Evolutionary conservation across 202 grass and related monocot species (phyloP).

Genomic region (Dendrocalamus latiflorus): DNA sequence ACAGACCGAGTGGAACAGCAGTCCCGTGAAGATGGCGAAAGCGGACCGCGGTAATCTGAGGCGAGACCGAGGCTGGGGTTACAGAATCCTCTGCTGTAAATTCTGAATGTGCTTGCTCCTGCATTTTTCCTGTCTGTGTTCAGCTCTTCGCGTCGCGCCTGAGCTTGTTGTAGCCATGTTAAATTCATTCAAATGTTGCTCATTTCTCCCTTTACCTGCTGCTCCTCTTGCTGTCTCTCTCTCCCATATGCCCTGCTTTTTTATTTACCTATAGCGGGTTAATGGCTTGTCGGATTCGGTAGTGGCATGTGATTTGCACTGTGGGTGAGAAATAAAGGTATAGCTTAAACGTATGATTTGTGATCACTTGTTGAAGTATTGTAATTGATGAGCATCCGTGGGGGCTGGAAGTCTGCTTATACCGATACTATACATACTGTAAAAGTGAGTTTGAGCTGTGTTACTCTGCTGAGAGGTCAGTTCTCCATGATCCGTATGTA

Average conservation of each 20-base stretch:
- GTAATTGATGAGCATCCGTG: neutral
- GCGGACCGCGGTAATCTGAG: slow-evolving; percentile 51
- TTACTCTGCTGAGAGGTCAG: neutral
- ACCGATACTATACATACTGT: neutral
- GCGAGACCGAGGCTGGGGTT: slow-evolving; percentile 54
- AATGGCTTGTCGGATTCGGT: slow-evolving; percentile 43
- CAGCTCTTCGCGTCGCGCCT: slow-evolving; percentile 8
- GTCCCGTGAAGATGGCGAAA: slow-evolving; percentile 86
- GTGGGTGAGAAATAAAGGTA: slow-evolving; percentile 42
- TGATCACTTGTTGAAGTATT: neutral
- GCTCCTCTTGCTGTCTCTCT: neutral
- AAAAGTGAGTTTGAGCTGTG: neutral
- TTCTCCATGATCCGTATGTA: neutral
- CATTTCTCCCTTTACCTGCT: neutral
- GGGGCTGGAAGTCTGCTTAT: neutral
- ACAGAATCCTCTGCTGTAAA: slow-evolving; percentile 76
- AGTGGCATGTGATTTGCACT: slow-evolving; percentile 48
- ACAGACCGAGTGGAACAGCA: slow-evolving; percentile 80
- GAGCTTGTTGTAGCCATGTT: slow-evolving; percentile 36
- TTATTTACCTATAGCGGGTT: slow-evolving; percentile 44
- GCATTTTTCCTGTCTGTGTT: slow-evolving; percentile 17
- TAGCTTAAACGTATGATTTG: slow-evolving; percentile 27
- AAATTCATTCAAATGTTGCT: slow-evolving; percentile 52
- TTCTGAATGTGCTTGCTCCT: slow-evolving; percentile 51
- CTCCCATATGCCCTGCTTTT: slow-evolving; percentile 32